Base-by-base conservation (phyloP, 148 eudicot species). In the Linanthus parryae region DNA sequence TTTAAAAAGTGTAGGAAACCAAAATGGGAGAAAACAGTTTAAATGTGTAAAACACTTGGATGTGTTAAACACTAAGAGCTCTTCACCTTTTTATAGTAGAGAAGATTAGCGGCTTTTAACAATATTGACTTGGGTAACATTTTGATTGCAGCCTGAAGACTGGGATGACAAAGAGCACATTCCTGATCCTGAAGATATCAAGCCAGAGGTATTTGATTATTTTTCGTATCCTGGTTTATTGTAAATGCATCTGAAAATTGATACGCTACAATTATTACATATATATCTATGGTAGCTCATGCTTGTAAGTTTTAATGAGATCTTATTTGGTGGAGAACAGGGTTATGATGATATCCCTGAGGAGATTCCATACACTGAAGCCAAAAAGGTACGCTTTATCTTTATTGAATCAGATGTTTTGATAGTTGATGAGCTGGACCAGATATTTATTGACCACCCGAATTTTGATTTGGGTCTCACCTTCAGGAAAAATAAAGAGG, bases 271-370 rank as follows among this genome's bases (percentile, higher is more conserved):
- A n/a, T n/a, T n/a, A n/a, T n/a, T n/a, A n/a, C n/a, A n/a, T n/a
- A n/a, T n/a, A n/a, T n/a, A n/a, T n/a, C n/a, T n/a, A n/a, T n/a
- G n/a, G n/a, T n/a, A n/a, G n/a, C n/a, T n/a, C n/a, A n/a, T n/a
- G n/a, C n/a, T n/a, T n/a, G n/a, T n/a, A n/a, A n/a, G n/a, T n/a
- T n/a, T n/a, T n/a, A n/a, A n/a, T n/a, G n/a, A n/a, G n/a, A n/a
- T n/a, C n/a, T n/a, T n/a, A n/a, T n/a, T n/a, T n/a, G n/a, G n/a
- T n/a, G n/a, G n/a, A n/a, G n/a, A n/a, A 23, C 56, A 87, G 82
- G 98, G 98, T 29, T 91, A 91, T 44, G 98, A 91, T 79, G 95
- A 91, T 75, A 91, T 86, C 57, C 90, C 95, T 4, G 71, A 79
- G 82, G 98, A 91, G 66, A 81, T 91, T 27, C 55, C 84, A n/a